These are phyloP conservation scores for Chrysopogon serrulatus DNA, from an alignment of 176 grass and related monocot species.

Conservation along the genomic window DNA sequence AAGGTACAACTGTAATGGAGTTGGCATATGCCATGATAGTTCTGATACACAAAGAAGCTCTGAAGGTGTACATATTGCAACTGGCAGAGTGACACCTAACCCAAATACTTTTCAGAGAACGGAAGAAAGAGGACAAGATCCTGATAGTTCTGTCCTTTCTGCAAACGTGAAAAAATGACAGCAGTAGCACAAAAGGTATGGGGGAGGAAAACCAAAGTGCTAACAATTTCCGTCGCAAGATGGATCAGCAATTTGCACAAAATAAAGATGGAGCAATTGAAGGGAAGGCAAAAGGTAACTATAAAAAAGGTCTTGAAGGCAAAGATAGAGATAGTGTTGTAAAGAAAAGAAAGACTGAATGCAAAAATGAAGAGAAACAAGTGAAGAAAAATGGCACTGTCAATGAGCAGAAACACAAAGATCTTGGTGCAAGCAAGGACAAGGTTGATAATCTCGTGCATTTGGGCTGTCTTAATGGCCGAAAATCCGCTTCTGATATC, in stretches of 20 bases:
- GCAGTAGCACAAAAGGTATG: slow-evolving; percentile 7
- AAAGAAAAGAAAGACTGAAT: slow-evolving; percentile 33
- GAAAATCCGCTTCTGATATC: slow-evolving; percentile 14
- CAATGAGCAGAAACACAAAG: slow-evolving; percentile 32
- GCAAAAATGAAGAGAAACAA: slow-evolving; percentile 15
- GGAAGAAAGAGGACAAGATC: slow-evolving; percentile 17
- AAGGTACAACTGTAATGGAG: background rate
- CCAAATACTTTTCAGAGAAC: slow-evolving; percentile 7
- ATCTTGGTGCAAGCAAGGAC: slow-evolving; percentile 13
- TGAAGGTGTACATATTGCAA: slow-evolving; percentile 8
- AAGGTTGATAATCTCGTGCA: slow-evolving; percentile 14
- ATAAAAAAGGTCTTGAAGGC: slow-evolving; percentile 22
- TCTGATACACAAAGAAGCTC: background rate
- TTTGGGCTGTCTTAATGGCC: slow-evolving; percentile 2
- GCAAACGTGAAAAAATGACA: background rate
- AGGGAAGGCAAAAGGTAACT: slow-evolving; percentile 28
- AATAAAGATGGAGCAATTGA: slow-evolving; percentile 17
- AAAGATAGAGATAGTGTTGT: background rate
- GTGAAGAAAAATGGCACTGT: slow-evolving; percentile 7
- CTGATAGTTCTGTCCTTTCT: slow-evolving; percentile 23
- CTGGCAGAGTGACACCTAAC: slow-evolving; percentile 8
- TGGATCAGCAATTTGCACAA: background rate
- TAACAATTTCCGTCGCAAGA: background rate
- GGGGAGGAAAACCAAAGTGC: slow-evolving; percentile 13
- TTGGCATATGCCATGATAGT: background rate